phyloP scores from a whole-genome alignment of 2,329 filamentous ascomycete species.

The Neophaeococcomyces mojaviensis region DNA sequence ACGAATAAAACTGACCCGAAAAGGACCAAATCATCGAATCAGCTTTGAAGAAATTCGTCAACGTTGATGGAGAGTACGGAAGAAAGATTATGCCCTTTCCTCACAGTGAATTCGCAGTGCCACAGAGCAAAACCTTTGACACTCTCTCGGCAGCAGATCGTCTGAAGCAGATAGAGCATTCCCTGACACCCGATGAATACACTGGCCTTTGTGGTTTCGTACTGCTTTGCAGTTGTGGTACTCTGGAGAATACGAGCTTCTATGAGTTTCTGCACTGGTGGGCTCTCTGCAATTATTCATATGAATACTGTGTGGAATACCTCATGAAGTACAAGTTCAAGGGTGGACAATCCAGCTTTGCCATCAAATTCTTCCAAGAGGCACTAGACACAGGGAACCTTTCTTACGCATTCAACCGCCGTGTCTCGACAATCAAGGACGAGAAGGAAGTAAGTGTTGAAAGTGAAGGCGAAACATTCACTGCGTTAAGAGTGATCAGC shows the following conservation, averaged over 20 bases:
- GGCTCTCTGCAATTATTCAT: slow-evolving; percentile 38
- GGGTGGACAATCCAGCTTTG: slow-evolving; percentile 40
- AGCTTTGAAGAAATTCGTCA: slow-evolving; percentile 26
- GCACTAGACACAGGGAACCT: slow-evolving; percentile 33
- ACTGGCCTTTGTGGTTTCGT: slow-evolving; percentile 36
- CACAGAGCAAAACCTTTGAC: slow-evolving; percentile 28
- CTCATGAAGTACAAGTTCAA: slow-evolving; percentile 38
- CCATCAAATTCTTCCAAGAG: slow-evolving; percentile 40
- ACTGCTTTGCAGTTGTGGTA: slow-evolving; percentile 38
- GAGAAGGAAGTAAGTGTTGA: slow-evolving; percentile 28
- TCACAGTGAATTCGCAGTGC: neutral
- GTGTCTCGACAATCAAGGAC: slow-evolving; percentile 30
- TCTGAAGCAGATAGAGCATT: slow-evolving; percentile 32
- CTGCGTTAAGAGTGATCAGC: slow-evolving; percentile 31
- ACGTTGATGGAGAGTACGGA: slow-evolving; percentile 26
- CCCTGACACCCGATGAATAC: slow-evolving; percentile 35
- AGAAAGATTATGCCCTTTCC: slow-evolving; percentile 30
- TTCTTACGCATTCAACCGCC: slow-evolving; percentile 36
- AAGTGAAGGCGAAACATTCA: slow-evolving; percentile 27
- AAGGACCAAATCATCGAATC: slow-evolving; percentile 29
- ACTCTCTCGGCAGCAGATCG: slow-evolving; percentile 37
- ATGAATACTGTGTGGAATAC: slow-evolving; percentile 33
- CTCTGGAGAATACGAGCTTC: slow-evolving; percentile 38
- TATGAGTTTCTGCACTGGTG: slow-evolving; percentile 45
- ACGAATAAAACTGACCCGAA: neutral